Conservation (phyloP, 257 asterid genomes). For the Osmanthus fragrans region DNA sequence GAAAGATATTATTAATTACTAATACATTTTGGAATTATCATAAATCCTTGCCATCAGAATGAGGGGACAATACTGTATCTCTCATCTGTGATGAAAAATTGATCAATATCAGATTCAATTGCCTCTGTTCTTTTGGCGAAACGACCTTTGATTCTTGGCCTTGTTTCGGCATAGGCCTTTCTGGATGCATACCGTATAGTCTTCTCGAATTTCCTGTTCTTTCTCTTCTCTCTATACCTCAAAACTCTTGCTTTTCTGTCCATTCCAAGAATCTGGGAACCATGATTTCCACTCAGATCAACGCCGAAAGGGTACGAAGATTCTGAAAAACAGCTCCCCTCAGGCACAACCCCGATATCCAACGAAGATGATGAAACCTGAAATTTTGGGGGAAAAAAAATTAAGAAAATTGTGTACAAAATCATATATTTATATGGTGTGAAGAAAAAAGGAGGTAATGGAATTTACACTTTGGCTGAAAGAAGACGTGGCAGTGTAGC, state of each 20-base stretch:
- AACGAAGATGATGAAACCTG: constrained; percentile 86
- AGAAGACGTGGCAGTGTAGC: constrained; percentile 48
- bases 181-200: constrained; percentile 86
- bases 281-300: constrained; percentile 42
- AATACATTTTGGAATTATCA: not conserved
- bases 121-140: constrained; percentile 65
- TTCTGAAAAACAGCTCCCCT: constrained; percentile 64
- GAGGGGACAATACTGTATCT: constrained; percentile 61
- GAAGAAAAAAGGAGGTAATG: not conserved
- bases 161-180: constrained; percentile 81
- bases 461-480: constrained; percentile 71
- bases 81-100: constrained; percentile 39
- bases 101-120: constrained; percentile 46
- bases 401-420: not conserved
- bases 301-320: constrained; percentile 45
- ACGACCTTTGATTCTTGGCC: constrained; percentile 90
- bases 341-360: constrained; percentile 86
- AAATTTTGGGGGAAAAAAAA: not conserved
- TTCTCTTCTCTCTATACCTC: constrained; percentile 82
- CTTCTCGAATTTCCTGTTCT: constrained; percentile 79
- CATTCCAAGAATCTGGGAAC: constrained; percentile 42
- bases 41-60: constrained; percentile 32
- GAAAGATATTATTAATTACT: constrained; percentile 15
- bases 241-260: constrained; percentile 78
- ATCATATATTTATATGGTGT: not conserved